Conservation (phyloP, 164 flowering plant species). For the Magnolia changhungtana region DNA sequence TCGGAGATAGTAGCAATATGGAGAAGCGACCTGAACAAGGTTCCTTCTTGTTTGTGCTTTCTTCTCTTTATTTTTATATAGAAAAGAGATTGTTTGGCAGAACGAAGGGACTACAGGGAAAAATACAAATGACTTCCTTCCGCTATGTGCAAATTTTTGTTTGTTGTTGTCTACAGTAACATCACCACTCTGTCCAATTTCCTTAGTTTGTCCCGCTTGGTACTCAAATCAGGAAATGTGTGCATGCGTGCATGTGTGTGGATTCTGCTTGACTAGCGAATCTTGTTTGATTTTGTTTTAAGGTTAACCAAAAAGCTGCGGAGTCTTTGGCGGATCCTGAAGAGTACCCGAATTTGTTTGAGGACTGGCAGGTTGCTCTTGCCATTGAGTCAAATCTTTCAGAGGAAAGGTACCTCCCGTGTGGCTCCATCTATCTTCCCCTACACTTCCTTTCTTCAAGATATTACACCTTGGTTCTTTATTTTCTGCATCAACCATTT, state of each 20-base stretch:
- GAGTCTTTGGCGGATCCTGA: conserved; percentile 98
- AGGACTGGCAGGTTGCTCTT: conserved; percentile 94
- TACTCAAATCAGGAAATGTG: too few relatives aligned
- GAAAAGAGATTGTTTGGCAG: too few relatives aligned
- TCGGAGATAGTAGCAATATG: conserved; percentile 85
- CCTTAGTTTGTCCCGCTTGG: too few relatives aligned
- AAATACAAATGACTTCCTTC: too few relatives aligned
- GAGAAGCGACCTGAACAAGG: conserved; percentile 96
- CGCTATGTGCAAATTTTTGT: too few relatives aligned
- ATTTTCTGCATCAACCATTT: neutral
- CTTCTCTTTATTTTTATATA: too few relatives aligned
- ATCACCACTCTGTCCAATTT: too few relatives aligned
- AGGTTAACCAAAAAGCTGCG: conserved; percentile 96
- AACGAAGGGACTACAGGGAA: too few relatives aligned
- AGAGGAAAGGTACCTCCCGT: conserved; percentile 60
- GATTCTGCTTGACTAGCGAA: neutral
- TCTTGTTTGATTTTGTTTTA: conserved; percentile 9
- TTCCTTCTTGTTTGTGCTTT: conserved; percentile 16
- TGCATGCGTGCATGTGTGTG: neutral
- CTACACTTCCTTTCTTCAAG: neutral
- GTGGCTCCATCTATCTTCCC: neutral
- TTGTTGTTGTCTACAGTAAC: too few relatives aligned
- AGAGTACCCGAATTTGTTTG: conserved; percentile 93
- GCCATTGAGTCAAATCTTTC: conserved; percentile 73
- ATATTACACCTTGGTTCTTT: neutral